phyloP scores from a whole-genome alignment of 768 basidiomycete species.

The Pleurotus salmoneostramineus region DNA sequence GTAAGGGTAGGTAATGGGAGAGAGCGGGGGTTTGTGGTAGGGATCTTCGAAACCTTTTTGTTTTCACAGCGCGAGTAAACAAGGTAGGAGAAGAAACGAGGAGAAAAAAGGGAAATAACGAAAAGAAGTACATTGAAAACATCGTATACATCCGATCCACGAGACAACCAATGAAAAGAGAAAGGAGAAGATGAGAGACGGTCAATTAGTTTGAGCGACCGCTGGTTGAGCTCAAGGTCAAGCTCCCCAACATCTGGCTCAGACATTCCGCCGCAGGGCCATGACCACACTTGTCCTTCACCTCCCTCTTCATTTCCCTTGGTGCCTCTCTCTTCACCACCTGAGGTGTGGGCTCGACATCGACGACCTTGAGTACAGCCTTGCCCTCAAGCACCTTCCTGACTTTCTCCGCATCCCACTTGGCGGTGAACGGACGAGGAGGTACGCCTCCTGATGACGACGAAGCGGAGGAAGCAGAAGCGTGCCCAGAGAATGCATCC shows the following conservation, averaged over 20 bases:
- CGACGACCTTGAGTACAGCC: constrained; percentile 76
- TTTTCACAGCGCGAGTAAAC: not conserved
- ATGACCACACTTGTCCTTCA: constrained; percentile 15
- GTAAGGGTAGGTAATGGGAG: not conserved
- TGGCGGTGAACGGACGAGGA: constrained; percentile 8
- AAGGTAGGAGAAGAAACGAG: not conserved
- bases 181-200: too few relatives aligned
- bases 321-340: constrained; percentile 4
- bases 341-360: constrained; percentile 45
- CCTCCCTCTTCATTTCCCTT: constrained; percentile 14
- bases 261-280: constrained; percentile 27
- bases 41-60: not conserved
- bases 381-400: constrained; percentile 78
- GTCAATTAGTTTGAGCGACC: not conserved
- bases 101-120: not conserved
- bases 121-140: not conserved
- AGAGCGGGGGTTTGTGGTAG: not conserved
- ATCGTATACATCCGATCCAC: not conserved
- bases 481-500: constrained; percentile 79
- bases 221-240: constrained; percentile 26
- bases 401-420: constrained; percentile 77
- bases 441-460: constrained; percentile 9
- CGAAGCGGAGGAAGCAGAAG: constrained; percentile 21
- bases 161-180: too few relatives aligned
- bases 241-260: constrained; percentile 46